Percentiles rank a stretch among this genome's conserved stretches.
Conservation (phyloP, 75 land plant species). For the Pinus albicaulis region DNA sequence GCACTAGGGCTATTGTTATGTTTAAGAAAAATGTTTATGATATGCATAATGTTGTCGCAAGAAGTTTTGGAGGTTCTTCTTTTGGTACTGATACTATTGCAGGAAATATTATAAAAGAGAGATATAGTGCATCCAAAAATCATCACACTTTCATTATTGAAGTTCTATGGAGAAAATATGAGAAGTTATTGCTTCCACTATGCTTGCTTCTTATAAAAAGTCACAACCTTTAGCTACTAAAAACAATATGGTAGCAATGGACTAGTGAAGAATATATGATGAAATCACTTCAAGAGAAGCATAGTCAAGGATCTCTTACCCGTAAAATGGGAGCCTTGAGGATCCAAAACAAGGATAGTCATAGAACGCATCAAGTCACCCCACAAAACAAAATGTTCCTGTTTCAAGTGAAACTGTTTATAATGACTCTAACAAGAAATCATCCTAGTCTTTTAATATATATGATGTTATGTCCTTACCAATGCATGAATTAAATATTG, state of each 20-base stretch:
- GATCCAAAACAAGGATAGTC: no score
- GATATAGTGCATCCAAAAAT: slow-evolving; percentile 81
- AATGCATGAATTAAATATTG: no score
- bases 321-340: no score
- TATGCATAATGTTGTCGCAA: slow-evolving; percentile 47
- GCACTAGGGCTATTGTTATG: slow-evolving; percentile 77
- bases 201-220: slow-evolving; percentile 83
- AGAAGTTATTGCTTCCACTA: slow-evolving; percentile 58
- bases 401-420: no score
- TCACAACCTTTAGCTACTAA: slow-evolving; percentile 71
- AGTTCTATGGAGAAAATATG: slow-evolving; percentile 85
- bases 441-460: no score
- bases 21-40: slow-evolving; percentile 86
- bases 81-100: slow-evolving; percentile 66
- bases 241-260: slow-evolving; percentile 81
- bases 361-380: no score
- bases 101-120: slow-evolving; percentile 83
- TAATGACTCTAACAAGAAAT: no score
- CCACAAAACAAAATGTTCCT: no score
- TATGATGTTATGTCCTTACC: no score
- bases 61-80: slow-evolving; percentile 67
- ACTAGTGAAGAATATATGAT: slow-evolving; percentile 50
- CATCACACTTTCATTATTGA: slow-evolving; percentile 96
- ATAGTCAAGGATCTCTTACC: slow-evolving; percentile 52
- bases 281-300: slow-evolving; percentile 56